Base-by-base conservation (phyloP, 768 basidiomycete species). In the Paxillus rubicundulus region DNA sequence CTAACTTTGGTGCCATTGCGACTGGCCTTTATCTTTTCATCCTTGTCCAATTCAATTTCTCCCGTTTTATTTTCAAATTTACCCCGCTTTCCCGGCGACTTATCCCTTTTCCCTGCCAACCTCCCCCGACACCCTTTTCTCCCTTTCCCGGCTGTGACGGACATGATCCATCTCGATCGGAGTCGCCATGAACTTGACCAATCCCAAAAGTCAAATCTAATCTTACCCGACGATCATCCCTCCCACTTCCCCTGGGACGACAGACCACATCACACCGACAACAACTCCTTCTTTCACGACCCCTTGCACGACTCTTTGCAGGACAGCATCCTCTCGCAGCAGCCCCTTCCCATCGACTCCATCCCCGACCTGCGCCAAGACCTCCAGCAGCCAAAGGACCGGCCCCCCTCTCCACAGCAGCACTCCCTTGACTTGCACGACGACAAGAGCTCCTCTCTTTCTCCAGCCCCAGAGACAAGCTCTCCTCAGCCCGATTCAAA, bases 141-240 rank as follows among this genome's bases (percentile, higher is more conserved):
- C 48, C 53, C 52, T 51, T 47, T n/a, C 40, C 37, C 41, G 14
- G 46, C 39, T 33, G n/a, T 46, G 37, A 48, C 46, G 55, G 50
- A 63, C 62, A 80, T 80, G 78, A 77, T 80, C 70, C 75, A 77
- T 70, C 72, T 80, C 71, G 78, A 80, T 79, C 78, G 70, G 60
- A 76, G 75, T 70, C 74, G 70, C 63, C 70, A 71, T 60, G 65
- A 73, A 59, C 69, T 69, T 51, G 63, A 65, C 64, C 71, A 65
- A 56, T 57, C 63, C 64, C 65, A 68, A 70, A 71, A 73, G 61
- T 62, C 70, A 70, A 66, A 74, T 72, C 70, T 73, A 63, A 73
- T 74, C 70, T 73, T 73, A 61, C 65, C 69, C 61, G 63, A 62
- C 61, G 67, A 68, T 62, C 67, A 63, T 55, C 55, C 63, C 54